Evolutionary conservation across 2,329 filamentous ascomycete species (phyloP).

Genomic region (Apiospora saccharicola): DNA sequence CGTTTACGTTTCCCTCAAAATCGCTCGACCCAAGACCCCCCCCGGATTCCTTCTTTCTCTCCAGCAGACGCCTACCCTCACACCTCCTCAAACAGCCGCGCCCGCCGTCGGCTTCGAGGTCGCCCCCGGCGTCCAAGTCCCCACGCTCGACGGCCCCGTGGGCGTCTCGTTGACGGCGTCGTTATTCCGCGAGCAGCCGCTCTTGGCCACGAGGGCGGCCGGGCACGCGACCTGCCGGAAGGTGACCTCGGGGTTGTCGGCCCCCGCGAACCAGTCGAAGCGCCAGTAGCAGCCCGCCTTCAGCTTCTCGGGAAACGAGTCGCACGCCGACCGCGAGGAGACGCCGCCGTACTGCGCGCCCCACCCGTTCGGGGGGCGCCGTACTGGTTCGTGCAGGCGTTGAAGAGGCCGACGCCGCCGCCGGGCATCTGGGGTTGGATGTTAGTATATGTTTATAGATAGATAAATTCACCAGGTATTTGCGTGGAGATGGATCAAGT

Average conservation of each 20-base stretch:
- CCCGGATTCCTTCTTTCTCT: too few relatives aligned
- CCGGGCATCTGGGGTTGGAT: slow-evolving; percentile 49
- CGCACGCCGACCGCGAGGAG: slow-evolving; percentile 57
- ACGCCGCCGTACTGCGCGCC: slow-evolving; percentile 67
- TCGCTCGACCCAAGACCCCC: too few relatives aligned
- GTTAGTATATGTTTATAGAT: too few relatives aligned
- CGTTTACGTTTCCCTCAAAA: not conserved
- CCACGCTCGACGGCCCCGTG: slow-evolving; percentile 36
- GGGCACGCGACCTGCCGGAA: slow-evolving; percentile 66
- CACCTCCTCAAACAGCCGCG: not conserved
- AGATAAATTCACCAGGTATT: too few relatives aligned
- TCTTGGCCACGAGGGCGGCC: slow-evolving; percentile 52
- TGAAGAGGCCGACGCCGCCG: slow-evolving; percentile 61
- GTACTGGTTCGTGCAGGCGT: slow-evolving; percentile 55
- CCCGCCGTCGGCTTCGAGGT: not conserved
- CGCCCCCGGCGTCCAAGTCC: slow-evolving; percentile 38
- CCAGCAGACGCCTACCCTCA: not conserved
- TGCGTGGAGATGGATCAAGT: too few relatives aligned
- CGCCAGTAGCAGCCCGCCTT: slow-evolving; percentile 68
- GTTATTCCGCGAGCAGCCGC: slow-evolving; percentile 43
- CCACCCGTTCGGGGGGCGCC: slow-evolving; percentile 58
- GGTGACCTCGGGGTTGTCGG: slow-evolving; percentile 63
- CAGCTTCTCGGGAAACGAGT: slow-evolving; percentile 58
- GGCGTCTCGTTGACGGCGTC: slow-evolving; percentile 46
- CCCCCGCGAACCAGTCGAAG: slow-evolving; percentile 68